Percentiles rank a stretch among this genome's conserved stretches.
These are phyloP conservation scores for Collariella sp. DNA, from an alignment of 495 filamentous ascomycete species.

Conservation along the genomic window DNA sequence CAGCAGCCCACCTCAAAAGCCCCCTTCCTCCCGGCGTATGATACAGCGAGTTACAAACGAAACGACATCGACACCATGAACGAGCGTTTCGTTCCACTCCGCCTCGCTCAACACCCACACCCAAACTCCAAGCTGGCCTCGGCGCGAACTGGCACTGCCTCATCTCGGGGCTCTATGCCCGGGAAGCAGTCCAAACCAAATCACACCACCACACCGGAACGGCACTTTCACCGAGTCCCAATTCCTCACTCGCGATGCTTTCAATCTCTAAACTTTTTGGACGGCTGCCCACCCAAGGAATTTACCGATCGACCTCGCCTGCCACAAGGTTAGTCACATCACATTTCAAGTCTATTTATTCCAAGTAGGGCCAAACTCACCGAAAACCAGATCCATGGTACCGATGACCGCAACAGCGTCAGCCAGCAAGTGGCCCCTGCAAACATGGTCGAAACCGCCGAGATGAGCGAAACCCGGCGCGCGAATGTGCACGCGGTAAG, in stretches of 20 bases:
- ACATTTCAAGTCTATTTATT: background rate
- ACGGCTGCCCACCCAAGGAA: background rate
- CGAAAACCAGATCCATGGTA: slow-evolving; percentile 78
- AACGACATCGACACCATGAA: slow-evolving; percentile 10
- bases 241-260: background rate
- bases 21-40: slow-evolving; percentile 9
- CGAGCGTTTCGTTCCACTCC: slow-evolving; percentile 10
- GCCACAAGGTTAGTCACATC: background rate
- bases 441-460: slow-evolving; percentile 85
- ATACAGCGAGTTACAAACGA: slow-evolving; percentile 15
- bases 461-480: slow-evolving; percentile 96
- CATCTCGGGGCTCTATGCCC: too few species aligned
- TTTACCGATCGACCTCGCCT: slow-evolving; percentile 47
- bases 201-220: background rate
- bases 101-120: background rate
- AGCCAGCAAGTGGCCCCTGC: slow-evolving; percentile 83
- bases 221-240: slow-evolving; percentile 1
- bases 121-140: too few species aligned
- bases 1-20: background rate
- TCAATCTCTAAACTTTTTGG: background rate
- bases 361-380: slow-evolving; percentile 25
- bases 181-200: background rate
- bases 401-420: slow-evolving; percentile 97
- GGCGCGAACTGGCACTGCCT: too few species aligned
- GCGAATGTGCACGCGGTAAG: slow-evolving; percentile 95